Conservation (phyloP, 1,139 yeast species). For the Insectozyma bohioensis region DNA sequence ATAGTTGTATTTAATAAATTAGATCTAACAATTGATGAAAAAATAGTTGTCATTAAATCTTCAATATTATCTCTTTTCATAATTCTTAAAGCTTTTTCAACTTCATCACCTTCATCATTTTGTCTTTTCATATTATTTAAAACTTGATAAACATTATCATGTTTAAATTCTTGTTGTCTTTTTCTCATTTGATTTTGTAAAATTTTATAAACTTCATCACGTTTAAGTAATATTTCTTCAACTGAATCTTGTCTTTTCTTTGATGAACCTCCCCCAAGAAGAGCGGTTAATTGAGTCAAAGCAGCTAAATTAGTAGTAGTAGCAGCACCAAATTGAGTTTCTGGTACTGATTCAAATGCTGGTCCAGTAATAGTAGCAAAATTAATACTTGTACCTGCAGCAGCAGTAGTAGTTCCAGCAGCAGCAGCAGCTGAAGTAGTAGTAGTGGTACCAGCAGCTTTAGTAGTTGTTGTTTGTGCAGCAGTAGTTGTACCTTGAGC, state of each 20-base stretch:
- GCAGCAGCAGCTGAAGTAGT: slow-evolving; percentile 3
- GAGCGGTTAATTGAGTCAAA: slow-evolving; percentile 12
- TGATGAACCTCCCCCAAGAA: slow-evolving; percentile 7
- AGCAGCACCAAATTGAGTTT: slow-evolving; percentile 11
- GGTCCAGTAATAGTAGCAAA: slow-evolving; percentile 12
- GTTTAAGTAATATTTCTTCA: slow-evolving; percentile 6
- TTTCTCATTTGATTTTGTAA: slow-evolving; percentile 3
- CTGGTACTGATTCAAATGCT: slow-evolving; percentile 13
- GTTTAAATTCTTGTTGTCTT: slow-evolving; percentile 6
- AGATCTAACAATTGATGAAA: slow-evolving; percentile 29
- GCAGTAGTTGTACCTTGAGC: slow-evolving; percentile 1
- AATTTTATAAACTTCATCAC: slow-evolving; percentile 3
- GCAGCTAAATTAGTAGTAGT: slow-evolving; percentile 13
- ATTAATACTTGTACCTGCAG: slow-evolving; percentile 5
- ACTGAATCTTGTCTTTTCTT: slow-evolving; percentile 8
- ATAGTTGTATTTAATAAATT: slow-evolving; percentile 30
- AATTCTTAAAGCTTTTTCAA: slow-evolving; percentile 11
- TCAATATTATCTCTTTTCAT: slow-evolving; percentile 34
- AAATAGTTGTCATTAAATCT: slow-evolving; percentile 34
- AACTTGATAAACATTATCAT: slow-evolving; percentile 8
- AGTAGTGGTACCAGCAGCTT: not conserved
- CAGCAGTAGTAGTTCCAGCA: not conserved
- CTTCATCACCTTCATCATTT: slow-evolving; percentile 11
- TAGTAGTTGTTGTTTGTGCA: slow-evolving; percentile 6
- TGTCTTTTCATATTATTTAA: slow-evolving; percentile 13